Evolutionary conservation across 2,329 filamentous ascomycete species (phyloP).

Genomic region (Capronia americana): DNA sequence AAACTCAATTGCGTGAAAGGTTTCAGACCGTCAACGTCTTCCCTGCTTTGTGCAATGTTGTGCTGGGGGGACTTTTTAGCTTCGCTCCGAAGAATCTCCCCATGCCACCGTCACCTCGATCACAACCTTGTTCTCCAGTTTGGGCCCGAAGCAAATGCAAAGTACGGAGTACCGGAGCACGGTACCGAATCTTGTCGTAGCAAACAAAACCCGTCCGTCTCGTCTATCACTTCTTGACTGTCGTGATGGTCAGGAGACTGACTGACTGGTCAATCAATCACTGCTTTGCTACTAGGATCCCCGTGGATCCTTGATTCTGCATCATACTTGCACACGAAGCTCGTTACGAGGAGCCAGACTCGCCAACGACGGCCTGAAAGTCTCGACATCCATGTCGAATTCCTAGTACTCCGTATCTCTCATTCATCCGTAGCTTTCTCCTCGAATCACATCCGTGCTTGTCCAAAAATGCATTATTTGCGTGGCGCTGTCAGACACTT

Average conservation of each 20-base stretch:
- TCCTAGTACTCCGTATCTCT: too few species aligned
- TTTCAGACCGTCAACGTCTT: constrained; percentile 9
- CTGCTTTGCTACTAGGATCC: too few species aligned
- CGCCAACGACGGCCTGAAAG: not conserved
- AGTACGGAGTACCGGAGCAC: too few species aligned
- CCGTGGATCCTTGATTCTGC: not conserved
- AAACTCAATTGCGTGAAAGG: constrained; percentile 16
- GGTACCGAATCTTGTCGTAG: constrained; percentile 16
- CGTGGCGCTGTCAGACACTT: too few species aligned
- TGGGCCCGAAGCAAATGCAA: too few species aligned
- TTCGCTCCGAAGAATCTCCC: not conserved
- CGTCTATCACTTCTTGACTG: not conserved
- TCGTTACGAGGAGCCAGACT: too few species aligned
- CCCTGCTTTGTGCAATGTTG: not conserved
- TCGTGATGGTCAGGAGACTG: not conserved
- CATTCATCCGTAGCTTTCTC: too few species aligned
- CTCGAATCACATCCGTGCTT: too few species aligned
- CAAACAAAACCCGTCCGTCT: too few species aligned
- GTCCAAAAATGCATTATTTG: not conserved
- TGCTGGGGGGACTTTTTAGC: not conserved
- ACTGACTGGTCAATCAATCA: too few species aligned
- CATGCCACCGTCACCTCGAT: not conserved
- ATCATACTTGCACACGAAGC: not conserved
- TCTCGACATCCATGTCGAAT: not conserved
- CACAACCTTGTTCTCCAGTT: constrained; percentile 8